Conservation (phyloP, 441 rosid genomes). For the Erodium trifolium region DNA sequence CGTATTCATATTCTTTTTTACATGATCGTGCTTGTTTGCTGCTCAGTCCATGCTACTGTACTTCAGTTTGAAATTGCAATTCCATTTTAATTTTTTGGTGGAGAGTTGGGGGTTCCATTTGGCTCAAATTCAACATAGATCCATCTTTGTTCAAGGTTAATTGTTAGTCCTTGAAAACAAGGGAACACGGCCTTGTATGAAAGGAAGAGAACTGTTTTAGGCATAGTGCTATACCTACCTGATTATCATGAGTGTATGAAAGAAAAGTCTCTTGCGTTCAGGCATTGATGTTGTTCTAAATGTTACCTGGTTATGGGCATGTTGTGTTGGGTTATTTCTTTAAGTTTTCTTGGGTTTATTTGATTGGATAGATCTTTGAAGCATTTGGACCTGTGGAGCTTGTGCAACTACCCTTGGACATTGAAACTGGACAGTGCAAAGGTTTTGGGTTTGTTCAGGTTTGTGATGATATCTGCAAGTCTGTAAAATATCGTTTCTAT, state of each 20-base stretch:
- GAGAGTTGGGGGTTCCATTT: background rate
- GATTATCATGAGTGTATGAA: background rate
- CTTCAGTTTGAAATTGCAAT: too few relatives aligned
- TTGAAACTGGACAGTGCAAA: slow-evolving; percentile 87
- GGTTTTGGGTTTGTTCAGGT: slow-evolving; percentile 96
- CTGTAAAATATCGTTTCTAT: background rate
- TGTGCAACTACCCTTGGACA: slow-evolving; percentile 84
- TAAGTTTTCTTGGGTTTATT: background rate
- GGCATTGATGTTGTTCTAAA: background rate
- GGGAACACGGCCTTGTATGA: background rate
- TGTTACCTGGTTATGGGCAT: background rate
- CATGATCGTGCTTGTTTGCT: background rate
- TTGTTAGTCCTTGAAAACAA: background rate
- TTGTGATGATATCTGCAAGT: slow-evolving; percentile 23
- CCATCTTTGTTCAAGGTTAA: background rate
- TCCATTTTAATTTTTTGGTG: background rate
- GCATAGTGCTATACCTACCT: background rate
- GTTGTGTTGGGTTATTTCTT: background rate
- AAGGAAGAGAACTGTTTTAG: too few relatives aligned
- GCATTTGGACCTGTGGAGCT: slow-evolving; percentile 91
- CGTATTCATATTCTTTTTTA: background rate
- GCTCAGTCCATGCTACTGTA: background rate
- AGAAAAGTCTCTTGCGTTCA: background rate
- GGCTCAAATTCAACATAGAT: background rate
- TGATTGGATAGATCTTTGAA: slow-evolving; percentile 58